A percentile compares a stretch with the other conserved stretches of the same genome.
These are phyloP conservation scores for Boletus insuetus DNA, from an alignment of 768 basidiomycete genomes.

Conservation along the genomic window DNA sequence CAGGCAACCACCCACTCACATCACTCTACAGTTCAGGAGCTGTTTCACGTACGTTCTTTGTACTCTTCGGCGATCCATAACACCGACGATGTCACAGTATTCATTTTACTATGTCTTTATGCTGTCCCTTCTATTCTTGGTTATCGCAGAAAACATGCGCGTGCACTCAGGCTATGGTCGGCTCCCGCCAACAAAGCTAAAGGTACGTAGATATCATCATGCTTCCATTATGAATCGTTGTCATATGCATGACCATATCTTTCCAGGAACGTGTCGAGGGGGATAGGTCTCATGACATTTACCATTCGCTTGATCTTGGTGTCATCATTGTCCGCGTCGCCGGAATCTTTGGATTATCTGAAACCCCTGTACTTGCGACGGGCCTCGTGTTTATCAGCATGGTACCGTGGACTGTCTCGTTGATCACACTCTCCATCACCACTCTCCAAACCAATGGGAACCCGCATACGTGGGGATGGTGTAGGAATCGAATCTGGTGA, in stretches of 20 bases:
- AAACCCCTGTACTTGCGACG: slow-evolving; percentile 7
- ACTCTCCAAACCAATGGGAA: too few relatives aligned
- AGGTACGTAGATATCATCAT: slow-evolving; percentile 10
- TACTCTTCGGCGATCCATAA: neutral
- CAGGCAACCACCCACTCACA: too few relatives aligned
- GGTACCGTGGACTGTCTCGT: neutral
- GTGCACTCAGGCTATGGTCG: slow-evolving; percentile 22
- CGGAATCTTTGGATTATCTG: slow-evolving; percentile 11
- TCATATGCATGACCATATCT: too few relatives aligned
- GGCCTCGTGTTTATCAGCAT: slow-evolving; percentile 10
- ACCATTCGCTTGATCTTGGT: slow-evolving; percentile 22
- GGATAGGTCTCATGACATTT: slow-evolving; percentile 14
- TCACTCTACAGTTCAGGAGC: slow-evolving; percentile 12
- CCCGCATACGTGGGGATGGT: too few relatives aligned
- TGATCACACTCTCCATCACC: neutral
- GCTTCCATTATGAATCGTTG: neutral
- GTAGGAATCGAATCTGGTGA: too few relatives aligned
- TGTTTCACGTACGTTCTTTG: slow-evolving; percentile 9
- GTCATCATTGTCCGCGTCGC: slow-evolving; percentile 16
- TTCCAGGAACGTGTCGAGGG: slow-evolving; percentile 8
- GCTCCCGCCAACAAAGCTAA: slow-evolving; percentile 18
- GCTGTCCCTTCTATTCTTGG: slow-evolving; percentile 14
- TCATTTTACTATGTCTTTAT: slow-evolving; percentile 14
- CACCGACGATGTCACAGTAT: slow-evolving; percentile 16
- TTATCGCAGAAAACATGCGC: slow-evolving; percentile 19